A percentile compares a stretch with the other conserved stretches of the same genome.
Evolutionary conservation across 1,139 yeast genomes (phyloP).

Genomic region (Saccharomyces hybrid): DNA sequence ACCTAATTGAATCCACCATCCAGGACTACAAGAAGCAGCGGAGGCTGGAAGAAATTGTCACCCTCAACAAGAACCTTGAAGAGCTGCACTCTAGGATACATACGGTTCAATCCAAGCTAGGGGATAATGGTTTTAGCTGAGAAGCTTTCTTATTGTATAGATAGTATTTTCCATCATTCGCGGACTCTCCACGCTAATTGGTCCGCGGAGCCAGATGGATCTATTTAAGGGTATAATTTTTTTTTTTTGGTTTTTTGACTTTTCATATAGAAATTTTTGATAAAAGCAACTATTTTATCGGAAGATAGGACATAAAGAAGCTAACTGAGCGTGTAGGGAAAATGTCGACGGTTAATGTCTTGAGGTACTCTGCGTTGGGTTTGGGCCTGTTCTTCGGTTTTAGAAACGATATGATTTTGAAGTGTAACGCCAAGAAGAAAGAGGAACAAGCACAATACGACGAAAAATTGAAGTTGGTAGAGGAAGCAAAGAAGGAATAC

Average conservation of each 20-base stretch:
- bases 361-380: slow-evolving; percentile 89
- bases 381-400: slow-evolving; percentile 89
- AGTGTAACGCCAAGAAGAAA: slow-evolving; percentile 50
- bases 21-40: slow-evolving; percentile 56
- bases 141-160: neutral
- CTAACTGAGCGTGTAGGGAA: slow-evolving; percentile 1
- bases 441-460: slow-evolving; percentile 54
- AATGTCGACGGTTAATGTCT: slow-evolving; percentile 50
- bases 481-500: slow-evolving; percentile 82
- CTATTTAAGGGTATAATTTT: neutral
- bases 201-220: neutral
- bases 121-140: slow-evolving; percentile 52
- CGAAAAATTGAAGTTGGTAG: slow-evolving; percentile 68
- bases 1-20: slow-evolving; percentile 58
- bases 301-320: neutral
- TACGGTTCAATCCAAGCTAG: slow-evolving; percentile 46
- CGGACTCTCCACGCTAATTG: slow-evolving; percentile 1
- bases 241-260: neutral
- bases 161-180: neutral
- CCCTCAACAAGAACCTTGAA: slow-evolving; percentile 49
- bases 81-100: slow-evolving; percentile 54
- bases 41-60: slow-evolving; percentile 66
- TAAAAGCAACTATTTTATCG: neutral
- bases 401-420: slow-evolving; percentile 68
- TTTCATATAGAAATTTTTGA: neutral